These are phyloP conservation scores for Allium fistulosum DNA, from an alignment of 106 monocot genomes.

Conservation along the genomic window DNA sequence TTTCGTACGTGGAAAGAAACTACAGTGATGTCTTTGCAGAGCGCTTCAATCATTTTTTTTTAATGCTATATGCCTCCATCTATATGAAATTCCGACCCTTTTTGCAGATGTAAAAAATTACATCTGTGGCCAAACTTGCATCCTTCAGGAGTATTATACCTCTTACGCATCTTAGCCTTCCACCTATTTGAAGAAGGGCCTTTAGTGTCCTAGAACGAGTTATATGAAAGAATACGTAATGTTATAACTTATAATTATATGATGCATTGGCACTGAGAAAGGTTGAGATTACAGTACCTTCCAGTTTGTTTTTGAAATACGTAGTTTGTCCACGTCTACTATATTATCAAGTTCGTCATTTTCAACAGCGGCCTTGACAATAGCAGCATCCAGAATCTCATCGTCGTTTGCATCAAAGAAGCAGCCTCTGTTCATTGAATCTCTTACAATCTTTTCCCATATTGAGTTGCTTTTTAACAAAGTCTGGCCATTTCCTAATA, in stretches of 20 bases:
- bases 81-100: constrained; percentile 53
- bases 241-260: no score
- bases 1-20: constrained; percentile 53
- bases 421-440: constrained; percentile 21
- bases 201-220: neutral
- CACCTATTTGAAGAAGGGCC: constrained; percentile 13
- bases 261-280: no score
- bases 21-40: constrained; percentile 54
- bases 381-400: constrained; percentile 3
- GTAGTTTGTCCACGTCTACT: constrained; percentile 10
- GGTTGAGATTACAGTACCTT: constrained; percentile 6
- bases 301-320: constrained; percentile 3
- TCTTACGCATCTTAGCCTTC: constrained; percentile 18
- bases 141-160: constrained; percentile 30
- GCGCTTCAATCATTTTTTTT: constrained; percentile 33
- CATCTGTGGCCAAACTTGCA: constrained; percentile 46
- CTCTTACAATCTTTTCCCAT: constrained; percentile 17
- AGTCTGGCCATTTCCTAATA: constrained; percentile 22
- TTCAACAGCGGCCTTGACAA: constrained; percentile 8
- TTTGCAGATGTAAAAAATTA: constrained; percentile 39
- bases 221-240: neutral
- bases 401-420: constrained; percentile 20
- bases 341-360: constrained; percentile 17
- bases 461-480: constrained; percentile 11
- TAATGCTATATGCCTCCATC: constrained; percentile 12